Percentiles rank a stretch among this genome's conserved stretches.
Evolutionary conservation across 1,284 basidiomycete species (phyloP).

Genomic region (Marasmius tenuissimus): DNA sequence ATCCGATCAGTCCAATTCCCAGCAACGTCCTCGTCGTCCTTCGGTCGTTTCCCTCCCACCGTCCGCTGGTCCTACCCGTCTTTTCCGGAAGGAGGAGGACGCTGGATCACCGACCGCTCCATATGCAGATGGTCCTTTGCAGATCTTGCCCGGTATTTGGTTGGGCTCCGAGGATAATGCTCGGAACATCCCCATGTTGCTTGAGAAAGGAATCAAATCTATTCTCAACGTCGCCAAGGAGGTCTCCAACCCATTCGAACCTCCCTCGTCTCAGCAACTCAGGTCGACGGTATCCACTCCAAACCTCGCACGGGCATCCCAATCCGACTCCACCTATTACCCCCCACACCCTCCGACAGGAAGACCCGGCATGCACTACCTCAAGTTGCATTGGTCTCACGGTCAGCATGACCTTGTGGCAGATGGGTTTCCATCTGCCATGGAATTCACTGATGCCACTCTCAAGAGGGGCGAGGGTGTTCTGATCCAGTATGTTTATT

Average conservation of each 20-base stretch:
- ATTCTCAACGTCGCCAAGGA: constrained; percentile 97
- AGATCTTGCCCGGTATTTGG: constrained; percentile 89
- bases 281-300: constrained; percentile 69
- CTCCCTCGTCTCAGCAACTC: constrained; percentile 41
- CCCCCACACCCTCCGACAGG: constrained; percentile 64
- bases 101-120: constrained; percentile 54
- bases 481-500: constrained; percentile 78
- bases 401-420: constrained; percentile 86
- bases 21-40: constrained; percentile 47
- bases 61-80: constrained; percentile 43
- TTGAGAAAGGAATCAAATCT: constrained; percentile 74
- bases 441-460: constrained; percentile 80
- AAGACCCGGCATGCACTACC: constrained; percentile 82
- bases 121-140: constrained; percentile 84
- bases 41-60: constrained; percentile 67
- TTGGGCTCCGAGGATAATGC: constrained; percentile 95
- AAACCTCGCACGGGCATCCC: constrained; percentile 46
- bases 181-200: constrained; percentile 70
- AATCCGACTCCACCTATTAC: constrained; percentile 52
- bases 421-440: constrained; percentile 75
- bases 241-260: constrained; percentile 77
- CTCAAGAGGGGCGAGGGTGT: constrained; percentile 75
- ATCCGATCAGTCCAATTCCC: constrained; percentile 22
- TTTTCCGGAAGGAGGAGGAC: constrained; percentile 70
- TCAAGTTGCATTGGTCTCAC: constrained; percentile 94